Evolutionary conservation across 495 filamentous ascomycete genomes (phyloP), one percentile per base, ranked within the genome.

Genomic region (Clohesyomyces aquaticus): DNA sequence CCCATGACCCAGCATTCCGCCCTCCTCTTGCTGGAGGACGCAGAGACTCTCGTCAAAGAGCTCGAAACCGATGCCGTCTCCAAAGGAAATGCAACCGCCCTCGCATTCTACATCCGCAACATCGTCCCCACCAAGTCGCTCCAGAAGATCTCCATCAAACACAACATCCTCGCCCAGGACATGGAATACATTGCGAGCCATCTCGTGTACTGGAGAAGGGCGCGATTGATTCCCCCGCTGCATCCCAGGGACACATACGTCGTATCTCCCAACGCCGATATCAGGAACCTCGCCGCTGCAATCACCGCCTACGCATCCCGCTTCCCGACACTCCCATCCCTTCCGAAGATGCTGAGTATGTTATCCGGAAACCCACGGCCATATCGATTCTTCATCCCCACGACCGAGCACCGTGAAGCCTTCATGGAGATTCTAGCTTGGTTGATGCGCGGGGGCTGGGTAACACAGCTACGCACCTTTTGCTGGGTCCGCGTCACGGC

Each of bases 171-270:
- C 1, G 81, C 94, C 6, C 77, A 82, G 3, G 89, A 94, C 35
- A 88, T 97, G 63, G 89, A 92, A 59, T 83, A 88, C 70, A 85
- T 95, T 50, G 91, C 92, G 11, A 87, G 89, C 47, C 93, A 98
- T 75, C 86, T 98, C 52, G 91, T 98, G 43, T 95, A 93, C 77
- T 97, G 92, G 91, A 84, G 94, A 28, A 87, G 91, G 52, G 94
- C 93, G 35, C 88, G 93, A 38, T 88, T 93, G 27, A 96, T 98
- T 59, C 90, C 91, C 11, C 94, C 94, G 1, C 82, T 98, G 14
- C 91, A 96, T 66, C 88, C 87, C 32, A 80, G 93, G 29, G 91
- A 98, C 72, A 91, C 86, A n/a, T 98, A 97, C 74, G 88, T 96
- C 25, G 85, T 96, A 28, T 94, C 89, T 22, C 94, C 93, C 0